Evolutionary conservation across 192 early-diverging fungal genomes (phyloP), one percentile per base, ranked within the genome.

Genomic region (Geranomyces variabilis): DNA sequence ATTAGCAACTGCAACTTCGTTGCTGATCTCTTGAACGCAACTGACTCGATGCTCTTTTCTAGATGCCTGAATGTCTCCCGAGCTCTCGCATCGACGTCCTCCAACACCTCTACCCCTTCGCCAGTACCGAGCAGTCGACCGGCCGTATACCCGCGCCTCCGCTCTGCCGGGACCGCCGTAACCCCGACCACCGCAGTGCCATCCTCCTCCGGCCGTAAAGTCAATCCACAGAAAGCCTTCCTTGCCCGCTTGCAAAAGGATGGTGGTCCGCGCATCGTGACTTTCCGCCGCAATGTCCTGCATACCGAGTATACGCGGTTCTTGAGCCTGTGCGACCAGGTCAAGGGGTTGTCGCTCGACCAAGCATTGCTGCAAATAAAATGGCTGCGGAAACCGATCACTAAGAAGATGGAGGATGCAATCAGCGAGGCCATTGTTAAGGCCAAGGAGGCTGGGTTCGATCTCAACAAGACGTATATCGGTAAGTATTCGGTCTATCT

Each of bases 291-390:
- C n/a, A 75, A 75, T 58, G 67, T 76, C 43, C 57, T 84, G 13
- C 83, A 84, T 63, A 67, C 61, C 22, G 71, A 80, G 21, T 67
- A 83, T 73, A 81, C 79, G 3, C 69, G 83, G 0, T 84, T 84
- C 53, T 47, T 82, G 12, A 62, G 69, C 19, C 58, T 80, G 0
- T 75, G 76, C n/a, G 67, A 69, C 30, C 66, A 84, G 13, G 48
- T 82, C 22, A 77, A 78, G 45, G 83, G 83, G 14, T 67, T 82
- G 31, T 33, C 76, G 2, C 64, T 84, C 3, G 53, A 80, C 29
- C 68, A 82, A 19, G 83, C 83, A 5, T 56, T 84, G 36, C 43
- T 73, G 26, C 73, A 80, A 43, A 68, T 82, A 24, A 47, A 46
- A 41, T 84, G 78, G 78, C 59, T 70, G 46, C 48, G 72, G 26